Base-by-base conservation (phyloP, 106 monocot genomes). In the Gastrodia elata region DNA sequence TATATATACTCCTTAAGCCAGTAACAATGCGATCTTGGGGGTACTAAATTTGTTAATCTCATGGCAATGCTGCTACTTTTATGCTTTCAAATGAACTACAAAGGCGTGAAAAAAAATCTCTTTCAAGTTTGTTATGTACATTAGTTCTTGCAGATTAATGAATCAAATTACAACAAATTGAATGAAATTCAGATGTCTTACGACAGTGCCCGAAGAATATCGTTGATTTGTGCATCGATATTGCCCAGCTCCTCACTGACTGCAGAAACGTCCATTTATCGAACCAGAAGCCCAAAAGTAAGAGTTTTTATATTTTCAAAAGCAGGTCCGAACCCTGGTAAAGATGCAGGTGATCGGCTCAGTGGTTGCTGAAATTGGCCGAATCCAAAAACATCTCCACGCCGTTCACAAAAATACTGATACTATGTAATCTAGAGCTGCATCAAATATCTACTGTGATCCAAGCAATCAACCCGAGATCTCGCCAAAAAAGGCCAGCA, bases 161-260 rank as follows among this genome's bases (percentile, higher is more conserved):
- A 39, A 10, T 40, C n/a, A 40, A 41, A 69, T 41, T 69, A 26
- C 39, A 7, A 38, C 15, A 0, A 68, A 3, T 32, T 41, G 40
- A 22, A 25, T 2, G 39, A 67, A 13, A 35, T 69, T 69, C 22
- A 39, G 24, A 42, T 68, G 74, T 35, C 87, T 89, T 89, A 92
- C 92, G 89, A 84, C 39, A 92, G 80, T 61, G 87, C 89, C 13
- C 92, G 92, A 71, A 92, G 80, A 35, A 89, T 75, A 59, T 92
- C 89, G 15, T 38, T 79, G 79, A 89, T 77, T 79, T 87, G 88
- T 24, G 88, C 91, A 8, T 92, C 91, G 65, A 89, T 80, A 68
- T 82, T 82, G 61, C 80, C 91, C 72, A 92, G 78, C 52, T 86
- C 91, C 73, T 86, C 86, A 70, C 79, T 92, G 38, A 92, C 73